These are phyloP conservation scores for Pseudogymnoascus sp. DNA, from an alignment of 2,329 filamentous ascomycete genomes.

Conservation along the genomic window DNA sequence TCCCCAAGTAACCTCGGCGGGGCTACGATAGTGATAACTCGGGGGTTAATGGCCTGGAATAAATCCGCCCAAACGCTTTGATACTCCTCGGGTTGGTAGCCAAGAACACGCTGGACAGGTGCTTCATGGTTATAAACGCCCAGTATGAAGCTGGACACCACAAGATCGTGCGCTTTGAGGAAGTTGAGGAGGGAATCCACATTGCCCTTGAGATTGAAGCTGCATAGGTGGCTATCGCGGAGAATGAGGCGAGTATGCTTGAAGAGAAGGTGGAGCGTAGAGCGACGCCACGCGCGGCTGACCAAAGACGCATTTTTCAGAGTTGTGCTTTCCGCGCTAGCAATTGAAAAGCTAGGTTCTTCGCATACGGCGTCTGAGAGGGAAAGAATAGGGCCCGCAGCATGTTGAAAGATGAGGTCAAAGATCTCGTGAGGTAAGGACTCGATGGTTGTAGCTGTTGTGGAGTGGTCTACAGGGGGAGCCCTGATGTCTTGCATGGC, in stretches of 20 bases:
- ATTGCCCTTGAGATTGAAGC: background rate
- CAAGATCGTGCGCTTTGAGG: background rate
- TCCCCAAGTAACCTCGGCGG: slow-evolving; percentile 54
- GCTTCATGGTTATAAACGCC: background rate
- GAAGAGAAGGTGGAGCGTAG: slow-evolving; percentile 49
- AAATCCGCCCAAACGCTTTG: slow-evolving; percentile 44
- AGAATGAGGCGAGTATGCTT: slow-evolving; percentile 38
- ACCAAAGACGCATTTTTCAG: slow-evolving; percentile 50
- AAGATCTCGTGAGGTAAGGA: slow-evolving; percentile 53
- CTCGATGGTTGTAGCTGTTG: slow-evolving; percentile 15
- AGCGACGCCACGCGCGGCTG: slow-evolving; percentile 43
- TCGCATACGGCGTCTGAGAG: slow-evolving; percentile 37
- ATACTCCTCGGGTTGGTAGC: background rate
- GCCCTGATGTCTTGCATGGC: too few relatives aligned
- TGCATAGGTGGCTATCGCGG: background rate
- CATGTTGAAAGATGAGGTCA: slow-evolving; percentile 45
- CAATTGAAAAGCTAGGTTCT: slow-evolving; percentile 38
- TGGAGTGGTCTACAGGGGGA: background rate
- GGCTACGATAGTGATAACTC: slow-evolving; percentile 47
- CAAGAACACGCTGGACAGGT: background rate
- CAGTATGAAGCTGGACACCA: background rate
- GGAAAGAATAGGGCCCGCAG: slow-evolving; percentile 43
- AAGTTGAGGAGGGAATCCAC: background rate
- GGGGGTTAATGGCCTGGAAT: slow-evolving; percentile 44
- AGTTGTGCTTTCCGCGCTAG: slow-evolving; percentile 28